phyloP scores from a whole-genome alignment of 768 basidiomycete genomes.

The Trametes elegans region DNA sequence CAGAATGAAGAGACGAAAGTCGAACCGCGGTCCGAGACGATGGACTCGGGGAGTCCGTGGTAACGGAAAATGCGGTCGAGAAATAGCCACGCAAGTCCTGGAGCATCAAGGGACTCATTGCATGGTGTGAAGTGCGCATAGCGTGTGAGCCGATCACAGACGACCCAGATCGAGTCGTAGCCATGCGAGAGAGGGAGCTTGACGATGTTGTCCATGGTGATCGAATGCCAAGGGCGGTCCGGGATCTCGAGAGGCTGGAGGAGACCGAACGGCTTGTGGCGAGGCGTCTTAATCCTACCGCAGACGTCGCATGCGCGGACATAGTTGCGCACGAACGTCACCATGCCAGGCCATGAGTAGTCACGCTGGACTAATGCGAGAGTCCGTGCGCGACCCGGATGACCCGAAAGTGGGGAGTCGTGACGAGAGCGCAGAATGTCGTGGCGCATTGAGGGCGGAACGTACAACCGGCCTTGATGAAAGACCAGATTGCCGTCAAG shows the following conservation, averaged over 20 bases:
- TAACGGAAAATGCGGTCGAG: neutral
- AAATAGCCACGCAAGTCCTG: neutral
- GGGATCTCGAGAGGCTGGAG: neutral
- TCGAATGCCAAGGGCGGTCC: neutral
- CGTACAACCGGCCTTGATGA: slow-evolving; percentile 28
- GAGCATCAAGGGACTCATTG: neutral
- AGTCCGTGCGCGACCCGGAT: slow-evolving; percentile 39
- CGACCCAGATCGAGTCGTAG: neutral
- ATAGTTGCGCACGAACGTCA: slow-evolving; percentile 10
- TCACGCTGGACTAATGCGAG: slow-evolving; percentile 31
- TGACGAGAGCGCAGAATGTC: slow-evolving; percentile 35
- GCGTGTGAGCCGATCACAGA: neutral
- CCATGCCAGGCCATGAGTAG: slow-evolving; percentile 41
- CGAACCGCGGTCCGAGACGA: slow-evolving; percentile 21
- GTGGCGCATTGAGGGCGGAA: slow-evolving; percentile 33
- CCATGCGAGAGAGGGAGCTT: neutral
- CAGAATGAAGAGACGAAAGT: slow-evolving; percentile 16
- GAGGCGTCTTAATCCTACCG: neutral
- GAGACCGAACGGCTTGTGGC: neutral
- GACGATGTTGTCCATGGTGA: neutral
- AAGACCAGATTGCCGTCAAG: slow-evolving; percentile 20
- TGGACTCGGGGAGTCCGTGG: slow-evolving; percentile 8
- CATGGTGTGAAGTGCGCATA: neutral
- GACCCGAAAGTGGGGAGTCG: slow-evolving; percentile 38
- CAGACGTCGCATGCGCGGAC: neutral